Evolutionary conservation across 345 rosid genomes (phyloP), one percentile per base, ranked within the genome.

Genomic region (Anacardium occidentale): DNA sequence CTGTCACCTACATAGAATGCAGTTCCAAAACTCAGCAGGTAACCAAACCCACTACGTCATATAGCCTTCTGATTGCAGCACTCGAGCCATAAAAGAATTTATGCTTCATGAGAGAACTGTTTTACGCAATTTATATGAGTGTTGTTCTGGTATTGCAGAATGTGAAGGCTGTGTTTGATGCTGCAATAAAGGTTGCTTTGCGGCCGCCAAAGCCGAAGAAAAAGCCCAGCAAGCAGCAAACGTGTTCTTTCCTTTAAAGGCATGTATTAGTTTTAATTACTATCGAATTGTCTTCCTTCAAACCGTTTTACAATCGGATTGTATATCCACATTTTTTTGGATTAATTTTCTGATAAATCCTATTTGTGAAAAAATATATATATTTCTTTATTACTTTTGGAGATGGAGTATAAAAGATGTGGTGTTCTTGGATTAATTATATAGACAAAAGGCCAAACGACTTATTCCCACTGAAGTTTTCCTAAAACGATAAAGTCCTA

Each of bases 1-100:
- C 91, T 0, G 82, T 82, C n/a, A 77, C 79, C n/a, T 91, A 91
- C 77, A 69, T 87, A 4, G 97, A 91, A 45, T 91, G 97, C 82
- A 89, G 97, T 69, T 86, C 97, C 75, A 91, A 89, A 82, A 91
- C 97, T 70, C 97, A 89, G 68, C 88, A 87, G 96, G 93, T 90
- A 60, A 4, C 29, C 34, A 61, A 11, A 71, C 51, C 14, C 62
- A 44, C 17, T 45, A 17, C 48, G 1, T 29, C 32, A 29, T 29
- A 29, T 29, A 29, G 32, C 32, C 32, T 29, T 29, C 32, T 29
- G 32, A 1, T 29, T 3, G 32, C 32, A 29, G 32, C 32, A 29
- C 3, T 29, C 32, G 1, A 3, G 3, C 32, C 32, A 3, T 29
- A 29, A 29, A 29, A 29, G 32, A 29, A 29, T 29, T 29, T 3